These are phyloP conservation scores for Yamadazyma dushanensis DNA, from an alignment of 1,139 yeast genomes.

Conservation along the genomic window DNA sequence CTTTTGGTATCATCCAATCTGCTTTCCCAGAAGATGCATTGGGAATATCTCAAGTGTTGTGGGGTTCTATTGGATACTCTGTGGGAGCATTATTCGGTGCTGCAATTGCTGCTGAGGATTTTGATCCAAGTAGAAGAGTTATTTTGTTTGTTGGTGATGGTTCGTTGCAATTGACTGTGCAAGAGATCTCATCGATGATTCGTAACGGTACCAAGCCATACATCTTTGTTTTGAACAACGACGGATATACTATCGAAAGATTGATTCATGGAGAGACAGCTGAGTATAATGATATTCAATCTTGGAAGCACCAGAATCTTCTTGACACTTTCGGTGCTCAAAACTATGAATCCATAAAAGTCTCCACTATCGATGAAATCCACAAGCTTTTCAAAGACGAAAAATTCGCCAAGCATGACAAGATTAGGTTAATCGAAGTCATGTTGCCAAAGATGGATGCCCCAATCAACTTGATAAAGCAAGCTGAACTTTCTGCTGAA, in stretches of 20 bases:
- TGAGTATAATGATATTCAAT: constrained; percentile 37
- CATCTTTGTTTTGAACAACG: constrained; percentile 39
- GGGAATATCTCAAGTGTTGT: constrained; percentile 45
- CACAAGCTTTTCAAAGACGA: constrained; percentile 26
- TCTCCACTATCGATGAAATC: constrained; percentile 29
- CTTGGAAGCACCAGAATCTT: constrained; percentile 37
- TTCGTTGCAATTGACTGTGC: constrained; percentile 44
- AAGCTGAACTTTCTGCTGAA: constrained; percentile 26
- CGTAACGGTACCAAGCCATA: constrained; percentile 32
- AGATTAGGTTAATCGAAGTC: constrained; percentile 36
- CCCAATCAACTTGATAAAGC: constrained; percentile 32
- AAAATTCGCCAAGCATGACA: constrained; percentile 28
- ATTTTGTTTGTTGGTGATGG: constrained; percentile 44
- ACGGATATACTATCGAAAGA: constrained; percentile 42
- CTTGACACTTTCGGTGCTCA: constrained; percentile 32
- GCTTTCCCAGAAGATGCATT: constrained; percentile 34
- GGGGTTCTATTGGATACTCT: constrained; percentile 90
- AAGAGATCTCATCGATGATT: constrained; percentile 41
- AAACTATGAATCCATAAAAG: constrained; percentile 25
- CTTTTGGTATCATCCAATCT: constrained; percentile 43
- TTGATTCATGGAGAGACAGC: constrained; percentile 40
- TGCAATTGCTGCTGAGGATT: constrained; percentile 49
- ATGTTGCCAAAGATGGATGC: constrained; percentile 40
- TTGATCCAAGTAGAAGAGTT: constrained; percentile 34
- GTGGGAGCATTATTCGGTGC: constrained; percentile 88